A percentile compares a stretch with the other conserved stretches of the same genome.
phyloP scores from a whole-genome alignment of 768 basidiomycete species.

The Serendipita sp. region DNA sequence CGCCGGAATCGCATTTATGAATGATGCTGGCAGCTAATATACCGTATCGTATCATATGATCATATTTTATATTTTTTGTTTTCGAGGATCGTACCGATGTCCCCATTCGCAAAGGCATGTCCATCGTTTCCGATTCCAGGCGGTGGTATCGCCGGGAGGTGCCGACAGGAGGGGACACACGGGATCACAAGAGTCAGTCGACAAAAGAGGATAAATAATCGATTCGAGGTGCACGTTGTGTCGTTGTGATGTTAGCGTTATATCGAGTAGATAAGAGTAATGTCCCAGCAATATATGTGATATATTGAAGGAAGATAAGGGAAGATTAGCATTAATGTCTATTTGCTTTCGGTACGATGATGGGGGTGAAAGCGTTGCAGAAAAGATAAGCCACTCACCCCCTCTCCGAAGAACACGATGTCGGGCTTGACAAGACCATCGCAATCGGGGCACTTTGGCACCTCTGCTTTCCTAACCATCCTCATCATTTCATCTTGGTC shows the following conservation, averaged over 20 bases:
- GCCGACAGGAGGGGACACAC: background rate
- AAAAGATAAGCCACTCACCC: slow-evolving; percentile 31
- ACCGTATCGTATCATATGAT: too few species aligned
- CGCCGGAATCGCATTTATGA: slow-evolving; percentile 39
- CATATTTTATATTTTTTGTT: too few species aligned
- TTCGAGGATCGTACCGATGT: too few species aligned
- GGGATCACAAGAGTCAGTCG: background rate
- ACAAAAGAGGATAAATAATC: background rate
- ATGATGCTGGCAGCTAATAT: slow-evolving; percentile 57
- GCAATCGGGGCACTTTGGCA: slow-evolving; percentile 55
- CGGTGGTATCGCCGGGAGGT: background rate
- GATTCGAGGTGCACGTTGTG: too few species aligned
- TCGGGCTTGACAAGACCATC: slow-evolving; percentile 78
- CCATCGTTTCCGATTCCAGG: too few species aligned
- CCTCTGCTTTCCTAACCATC: slow-evolving; percentile 53
- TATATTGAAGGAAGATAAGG: too few species aligned
- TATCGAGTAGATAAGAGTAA: background rate
- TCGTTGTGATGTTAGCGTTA: background rate
- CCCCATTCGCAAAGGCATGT: too few species aligned
- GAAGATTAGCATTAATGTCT: too few species aligned
- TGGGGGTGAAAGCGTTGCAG: background rate
- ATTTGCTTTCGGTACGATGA: too few species aligned
- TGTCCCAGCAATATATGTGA: too few species aligned
- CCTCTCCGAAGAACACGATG: slow-evolving; percentile 86
- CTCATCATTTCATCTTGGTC: slow-evolving; percentile 33